Conservation (phyloP, 1,139 yeast species). For the Hyphopichia buzzinii region DNA sequence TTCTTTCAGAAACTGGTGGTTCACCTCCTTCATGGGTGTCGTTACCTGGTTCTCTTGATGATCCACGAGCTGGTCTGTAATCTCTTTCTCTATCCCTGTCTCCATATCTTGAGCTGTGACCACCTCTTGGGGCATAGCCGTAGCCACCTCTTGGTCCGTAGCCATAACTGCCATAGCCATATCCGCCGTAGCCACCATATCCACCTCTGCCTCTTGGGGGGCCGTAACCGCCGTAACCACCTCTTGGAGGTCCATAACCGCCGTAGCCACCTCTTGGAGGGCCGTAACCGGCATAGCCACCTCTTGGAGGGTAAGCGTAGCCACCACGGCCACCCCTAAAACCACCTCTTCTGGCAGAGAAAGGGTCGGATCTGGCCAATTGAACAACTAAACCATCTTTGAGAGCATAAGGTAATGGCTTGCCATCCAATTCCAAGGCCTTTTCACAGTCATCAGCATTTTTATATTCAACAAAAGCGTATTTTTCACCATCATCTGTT, state of each 20-base stretch:
- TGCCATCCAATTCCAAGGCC: constrained; percentile 54
- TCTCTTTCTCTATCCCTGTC: constrained; percentile 15
- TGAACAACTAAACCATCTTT: constrained; percentile 50
- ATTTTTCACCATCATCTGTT: constrained; percentile 60
- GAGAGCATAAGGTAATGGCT: constrained; percentile 38
- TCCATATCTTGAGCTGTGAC: constrained; percentile 12
- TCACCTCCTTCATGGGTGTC: constrained; percentile 11
- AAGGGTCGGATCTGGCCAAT: constrained; percentile 58
- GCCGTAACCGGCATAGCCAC: constrained; percentile 20
- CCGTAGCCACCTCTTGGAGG: constrained; percentile 14
- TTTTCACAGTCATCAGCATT: constrained; percentile 59
- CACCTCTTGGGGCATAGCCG: constrained; percentile 10
- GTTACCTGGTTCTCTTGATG: constrained; percentile 20
- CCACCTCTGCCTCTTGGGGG: constrained; percentile 11
- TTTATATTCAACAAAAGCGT: constrained; percentile 72
- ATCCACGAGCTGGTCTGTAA: constrained; percentile 12
- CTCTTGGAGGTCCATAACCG: constrained; percentile 12
- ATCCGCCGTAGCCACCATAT: constrained; percentile 16
- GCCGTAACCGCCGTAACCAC: constrained; percentile 19
- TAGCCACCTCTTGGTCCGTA: constrained; percentile 13
- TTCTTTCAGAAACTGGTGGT: constrained; percentile 9
- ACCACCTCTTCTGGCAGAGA: constrained; percentile 35
- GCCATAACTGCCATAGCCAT: constrained; percentile 16
- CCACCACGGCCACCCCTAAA: constrained; percentile 30
- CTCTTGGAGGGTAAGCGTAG: constrained; percentile 15